Evolutionary conservation across 108 stramenopile species (phyloP).

Genomic region (Cyclostephanos tholiformis): DNA sequence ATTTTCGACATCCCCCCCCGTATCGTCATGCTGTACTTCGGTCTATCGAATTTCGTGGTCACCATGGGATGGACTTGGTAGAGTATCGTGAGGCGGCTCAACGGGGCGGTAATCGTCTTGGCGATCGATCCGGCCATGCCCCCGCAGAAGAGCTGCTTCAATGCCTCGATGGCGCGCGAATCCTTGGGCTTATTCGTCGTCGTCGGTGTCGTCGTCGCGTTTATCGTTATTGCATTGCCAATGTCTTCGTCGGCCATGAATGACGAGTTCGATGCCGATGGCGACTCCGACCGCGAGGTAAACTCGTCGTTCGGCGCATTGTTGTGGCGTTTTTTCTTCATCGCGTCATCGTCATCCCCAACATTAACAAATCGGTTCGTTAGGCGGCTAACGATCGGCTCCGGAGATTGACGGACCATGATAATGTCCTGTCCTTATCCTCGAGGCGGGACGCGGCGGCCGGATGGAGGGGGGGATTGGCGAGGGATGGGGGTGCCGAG

Average conservation of each 20-base stretch:
- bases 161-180: conserved; percentile 68
- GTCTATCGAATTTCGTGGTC: conserved; percentile 79
- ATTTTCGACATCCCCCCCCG: conserved; percentile 76
- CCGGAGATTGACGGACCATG: conserved; percentile 10
- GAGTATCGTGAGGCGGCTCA: conserved; percentile 87
- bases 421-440: conserved; percentile 3
- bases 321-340: neutral
- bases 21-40: conserved; percentile 79
- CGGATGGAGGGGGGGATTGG: no score
- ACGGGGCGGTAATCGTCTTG: conserved; percentile 92
- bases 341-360: neutral
- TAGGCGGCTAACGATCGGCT: conserved; percentile 18
- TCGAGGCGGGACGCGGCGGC: no score
- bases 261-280: no score
- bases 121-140: conserved; percentile 93
- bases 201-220: conserved; percentile 1
- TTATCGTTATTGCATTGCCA: no score
- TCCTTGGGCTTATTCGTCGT: conserved; percentile 25
- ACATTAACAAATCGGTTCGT: conserved; percentile 4
- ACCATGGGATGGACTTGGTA: conserved; percentile 94
- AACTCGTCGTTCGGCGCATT: neutral
- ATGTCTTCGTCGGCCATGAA: no score
- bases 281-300: no score
- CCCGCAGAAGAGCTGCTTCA: conserved; percentile 91
- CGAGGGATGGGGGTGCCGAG: no score